Conservation (phyloP, 2,329 filamentous ascomycete species). For the Diaporthe sp. region DNA sequence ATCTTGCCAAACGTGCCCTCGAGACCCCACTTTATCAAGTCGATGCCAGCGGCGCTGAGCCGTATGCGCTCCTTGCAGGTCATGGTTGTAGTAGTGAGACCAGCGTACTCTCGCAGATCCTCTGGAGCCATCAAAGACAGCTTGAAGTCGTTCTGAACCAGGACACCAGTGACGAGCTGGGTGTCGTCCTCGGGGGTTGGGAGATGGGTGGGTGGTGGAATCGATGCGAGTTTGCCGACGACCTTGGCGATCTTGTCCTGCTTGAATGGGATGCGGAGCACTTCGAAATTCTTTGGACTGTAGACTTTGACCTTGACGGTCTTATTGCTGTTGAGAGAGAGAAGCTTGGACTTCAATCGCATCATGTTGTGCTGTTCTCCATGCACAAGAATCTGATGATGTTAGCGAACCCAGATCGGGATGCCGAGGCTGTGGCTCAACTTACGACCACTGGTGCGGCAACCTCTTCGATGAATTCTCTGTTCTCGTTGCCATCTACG, state of each 20-base stretch:
- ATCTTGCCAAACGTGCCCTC: conserved; percentile 94
- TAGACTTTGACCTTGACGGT: conserved; percentile 89
- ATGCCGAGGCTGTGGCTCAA: neutral
- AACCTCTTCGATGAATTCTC: conserved; percentile 97
- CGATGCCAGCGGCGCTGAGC: conserved; percentile 88
- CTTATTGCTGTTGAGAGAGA: conserved; percentile 90
- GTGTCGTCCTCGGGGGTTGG: conserved; percentile 50
- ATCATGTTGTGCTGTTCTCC: conserved; percentile 99
- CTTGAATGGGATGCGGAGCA: conserved; percentile 94
- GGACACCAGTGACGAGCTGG: conserved; percentile 84
- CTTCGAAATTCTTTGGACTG: conserved; percentile 94
- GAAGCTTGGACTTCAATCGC: conserved; percentile 91
- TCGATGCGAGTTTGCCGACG: conserved; percentile 90
- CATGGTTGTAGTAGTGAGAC: conserved; percentile 95
- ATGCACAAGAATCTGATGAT: conserved; percentile 86
- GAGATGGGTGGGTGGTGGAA: conserved; percentile 73
- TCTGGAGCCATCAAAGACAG: conserved; percentile 97
- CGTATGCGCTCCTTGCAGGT: conserved; percentile 92
- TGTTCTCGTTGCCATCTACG: conserved; percentile 95
- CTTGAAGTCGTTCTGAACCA: conserved; percentile 98
- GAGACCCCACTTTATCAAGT: conserved; percentile 93
- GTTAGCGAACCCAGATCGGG: neutral
- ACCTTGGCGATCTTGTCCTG: conserved; percentile 97
- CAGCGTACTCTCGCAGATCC: conserved; percentile 94
- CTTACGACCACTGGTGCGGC: conserved; percentile 91